phyloP scores from a whole-genome alignment of 2,329 filamentous ascomycete species.

The Colletotrichum ledebouriae region DNA sequence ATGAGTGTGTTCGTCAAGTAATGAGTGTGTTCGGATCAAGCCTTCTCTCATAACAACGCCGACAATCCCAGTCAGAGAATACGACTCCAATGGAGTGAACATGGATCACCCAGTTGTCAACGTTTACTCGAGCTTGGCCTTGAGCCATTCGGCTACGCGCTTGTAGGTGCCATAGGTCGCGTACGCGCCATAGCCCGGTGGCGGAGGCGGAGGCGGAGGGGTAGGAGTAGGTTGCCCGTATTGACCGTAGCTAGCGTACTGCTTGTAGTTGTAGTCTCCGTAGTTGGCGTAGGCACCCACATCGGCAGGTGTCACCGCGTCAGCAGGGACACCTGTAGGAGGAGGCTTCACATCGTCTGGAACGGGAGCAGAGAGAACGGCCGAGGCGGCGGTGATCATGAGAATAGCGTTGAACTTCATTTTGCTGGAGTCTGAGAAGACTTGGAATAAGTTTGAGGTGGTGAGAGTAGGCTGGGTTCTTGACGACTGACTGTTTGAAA shows the following conservation, averaged over 20 bases:
- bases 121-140: slow-evolving; percentile 9
- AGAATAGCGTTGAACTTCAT: slow-evolving; percentile 51
- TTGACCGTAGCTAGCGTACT: slow-evolving; percentile 28
- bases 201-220: slow-evolving; percentile 5
- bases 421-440: slow-evolving; percentile 4
- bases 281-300: slow-evolving; percentile 34
- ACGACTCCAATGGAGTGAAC: neutral
- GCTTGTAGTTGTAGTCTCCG: slow-evolving; percentile 34
- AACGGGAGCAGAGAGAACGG: slow-evolving; percentile 43
- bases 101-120: neutral
- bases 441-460: neutral
- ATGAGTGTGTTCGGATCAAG: too few species aligned
- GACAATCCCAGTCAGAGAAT: too few species aligned
- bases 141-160: slow-evolving; percentile 28
- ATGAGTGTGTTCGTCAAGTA: too few species aligned
- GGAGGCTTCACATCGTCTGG: slow-evolving; percentile 40
- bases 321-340: slow-evolving; percentile 23
- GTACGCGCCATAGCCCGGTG: neutral
- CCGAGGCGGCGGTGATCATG: slow-evolving; percentile 46
- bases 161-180: slow-evolving; percentile 40
- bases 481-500: neutral
- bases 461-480: neutral
- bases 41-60: too few species aligned
- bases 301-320: neutral
- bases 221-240: slow-evolving; percentile 13